Conservation (phyloP, 192 early-diverging fungal species). For the Globomyces pollinis-pini region DNA sequence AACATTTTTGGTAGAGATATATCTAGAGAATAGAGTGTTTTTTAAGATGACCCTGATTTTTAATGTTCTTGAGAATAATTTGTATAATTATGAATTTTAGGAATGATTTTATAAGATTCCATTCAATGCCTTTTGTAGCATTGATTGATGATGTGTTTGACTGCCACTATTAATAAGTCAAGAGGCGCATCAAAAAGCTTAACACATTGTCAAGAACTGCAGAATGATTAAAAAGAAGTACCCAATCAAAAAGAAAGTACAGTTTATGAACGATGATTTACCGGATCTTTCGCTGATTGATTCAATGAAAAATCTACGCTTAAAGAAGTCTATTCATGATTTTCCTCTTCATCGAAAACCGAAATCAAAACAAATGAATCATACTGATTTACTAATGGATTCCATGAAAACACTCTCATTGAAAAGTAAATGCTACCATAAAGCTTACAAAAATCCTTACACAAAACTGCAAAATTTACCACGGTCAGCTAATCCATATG, state of each 20-base stretch:
- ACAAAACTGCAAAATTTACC: background rate
- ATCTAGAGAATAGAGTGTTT: conserved; percentile 64
- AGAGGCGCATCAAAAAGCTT: too few relatives aligned
- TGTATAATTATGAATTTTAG: too few relatives aligned
- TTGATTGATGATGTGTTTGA: too few relatives aligned
- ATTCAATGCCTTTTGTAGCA: too few relatives aligned
- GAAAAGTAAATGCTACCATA: background rate
- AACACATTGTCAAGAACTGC: too few relatives aligned
- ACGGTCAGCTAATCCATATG: background rate
- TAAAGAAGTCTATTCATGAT: background rate
- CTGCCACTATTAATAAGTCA: too few relatives aligned
- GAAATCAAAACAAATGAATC: background rate
- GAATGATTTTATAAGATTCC: too few relatives aligned
- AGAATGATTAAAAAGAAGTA: too few relatives aligned
- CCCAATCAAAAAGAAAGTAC: too few relatives aligned
- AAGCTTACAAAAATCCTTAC: background rate
- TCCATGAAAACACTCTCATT: background rate
- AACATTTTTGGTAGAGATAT: conserved; percentile 88
- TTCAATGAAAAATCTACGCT: background rate
- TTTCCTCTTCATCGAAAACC: background rate
- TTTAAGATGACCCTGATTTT: background rate
- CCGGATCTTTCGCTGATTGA: too few relatives aligned
- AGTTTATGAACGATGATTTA: too few relatives aligned
- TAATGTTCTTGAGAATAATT: background rate
- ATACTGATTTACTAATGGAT: background rate